Base-by-base conservation (phyloP, 2,329 filamentous ascomycete species). In the Claviceps sp. region DNA sequence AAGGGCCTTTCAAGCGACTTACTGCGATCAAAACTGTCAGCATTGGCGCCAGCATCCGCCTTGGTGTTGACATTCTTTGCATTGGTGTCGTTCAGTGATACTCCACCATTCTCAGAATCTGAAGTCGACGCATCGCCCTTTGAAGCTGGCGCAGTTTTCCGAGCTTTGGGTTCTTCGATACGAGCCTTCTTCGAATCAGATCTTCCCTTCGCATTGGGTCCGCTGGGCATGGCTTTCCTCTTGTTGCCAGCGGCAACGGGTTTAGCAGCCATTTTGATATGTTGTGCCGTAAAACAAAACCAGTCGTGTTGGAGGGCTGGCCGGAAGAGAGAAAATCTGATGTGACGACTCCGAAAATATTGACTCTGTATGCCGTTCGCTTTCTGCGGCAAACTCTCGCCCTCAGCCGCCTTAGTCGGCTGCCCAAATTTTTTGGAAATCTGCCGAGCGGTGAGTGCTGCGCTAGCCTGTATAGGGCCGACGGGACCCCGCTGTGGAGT, bases 141-240 rank as follows among this genome's bases (percentile, higher is more conserved):
- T 20, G 51, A 38, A 38, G 46, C 20, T 22, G 67, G 66, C 45
- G 65, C 45, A 36, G n/a, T 67, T 66, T 53, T 58, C 52, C 53
- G 55, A 17, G 56, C 44, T 56, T 64, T 64, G 50, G 58, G 49
- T 52, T 66, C 60, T 23, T 71, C 65, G 36, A 75, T 60, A 57
- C 72, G 72, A 40, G 70, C 66, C 62, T 83, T 83, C 64, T 80
- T 80, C 40, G 63, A 57, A 46, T 68, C 66, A 17, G 68, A 58
- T 49, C 63, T 70, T 45, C 70, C 66, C 62, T 76, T 79, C 29
- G 29, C 29, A 14, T 22, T 14, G 11, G 40, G 29, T 38, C 64
- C 63, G 37, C 60, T 61, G 7, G 71, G 63, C 26, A 69, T 66
- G 37, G 72, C 70, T 67, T 83, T 84, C 57, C 80, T 71, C 68